Base-by-base conservation (phyloP, 31 red algal species). In the Odonthalia washingtoniensis region DNA sequence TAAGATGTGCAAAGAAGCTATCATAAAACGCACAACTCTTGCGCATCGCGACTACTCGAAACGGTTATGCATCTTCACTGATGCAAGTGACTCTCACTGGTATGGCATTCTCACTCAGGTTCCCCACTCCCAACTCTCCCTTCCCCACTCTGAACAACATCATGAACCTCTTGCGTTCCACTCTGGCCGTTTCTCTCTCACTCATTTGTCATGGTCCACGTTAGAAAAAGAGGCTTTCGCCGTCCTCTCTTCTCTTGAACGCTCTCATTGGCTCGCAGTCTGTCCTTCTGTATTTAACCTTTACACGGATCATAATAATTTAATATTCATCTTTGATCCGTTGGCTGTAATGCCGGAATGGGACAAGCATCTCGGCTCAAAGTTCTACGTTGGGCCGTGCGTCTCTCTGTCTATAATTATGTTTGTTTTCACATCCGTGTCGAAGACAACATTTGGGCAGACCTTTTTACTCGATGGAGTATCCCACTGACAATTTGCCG, bases 221-320 rank as follows among this genome's bases (percentile, higher is more conserved):
- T n/a, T 35, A 26, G 63, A 83, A 68, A 83, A 83, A 40, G 80
- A 83, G 39, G 62, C 26, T 21, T 70, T 40, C 68, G 61, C 61
- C 1, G 41, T 83, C 35, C 39, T 83, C 1, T 46, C n/a, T 21
- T 39, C 80, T 1, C 43, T 83, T 52, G 42, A 28, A 26, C 61
- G 80, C 30, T 33, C 68, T 16, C 40, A 70, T 45, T 70, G 64
- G 28, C 1, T 83, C 1, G 12, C 9, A 9, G 49, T 21, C 12
- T 14, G 12, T 21, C 12, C 9, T 21, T 21, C 12, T 57, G 40
- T 65, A 18, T 31, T 83, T 2, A 21, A 57, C 49, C 53, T 83
- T 35, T 83, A 45, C 40, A 70, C 80, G 2, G 80, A 68, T 30
- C 80, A 83, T 24, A 35, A 57, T 2, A 83, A 83, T 42, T 21